phyloP scores from a whole-genome alignment of 768 basidiomycete species.

The Auriscalpium vulgare region DNA sequence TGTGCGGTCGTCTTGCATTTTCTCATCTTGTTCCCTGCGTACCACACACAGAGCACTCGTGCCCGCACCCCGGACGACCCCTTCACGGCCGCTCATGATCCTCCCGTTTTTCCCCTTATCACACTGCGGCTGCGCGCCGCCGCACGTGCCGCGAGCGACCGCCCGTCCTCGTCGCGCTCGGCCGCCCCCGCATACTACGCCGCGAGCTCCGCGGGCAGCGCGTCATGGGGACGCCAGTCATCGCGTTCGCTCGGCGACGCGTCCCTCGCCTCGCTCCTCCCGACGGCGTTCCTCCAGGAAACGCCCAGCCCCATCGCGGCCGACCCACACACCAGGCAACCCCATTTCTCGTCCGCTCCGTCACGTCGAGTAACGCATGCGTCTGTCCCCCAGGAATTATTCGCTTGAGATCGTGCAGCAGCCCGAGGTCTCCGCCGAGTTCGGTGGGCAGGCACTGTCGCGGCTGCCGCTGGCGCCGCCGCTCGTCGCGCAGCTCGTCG shows the following conservation, averaged over 20 bases:
- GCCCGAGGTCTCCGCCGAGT: conserved; percentile 75
- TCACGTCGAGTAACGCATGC: neutral
- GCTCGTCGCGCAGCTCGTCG: conserved; percentile 69
- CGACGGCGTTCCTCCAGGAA: conserved; percentile 6
- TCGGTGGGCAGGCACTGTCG: conserved; percentile 64
- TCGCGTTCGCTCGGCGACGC: conserved; percentile 9
- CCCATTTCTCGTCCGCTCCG: neutral
- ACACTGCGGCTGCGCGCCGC: neutral
- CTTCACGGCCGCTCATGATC: neutral
- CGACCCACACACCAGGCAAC: conserved; percentile 15
- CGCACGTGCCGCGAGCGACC: conserved; percentile 8
- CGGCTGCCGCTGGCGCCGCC: conserved; percentile 82
- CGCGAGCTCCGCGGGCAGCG: conserved; percentile 6
- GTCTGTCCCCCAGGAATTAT: conserved; percentile 36
- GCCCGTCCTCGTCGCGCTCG: conserved; percentile 14
- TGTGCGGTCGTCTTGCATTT: neutral
- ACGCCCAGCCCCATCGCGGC: conserved; percentile 7
- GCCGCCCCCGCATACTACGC: conserved; percentile 10
- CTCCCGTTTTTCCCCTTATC: neutral
- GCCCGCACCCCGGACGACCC: neutral
- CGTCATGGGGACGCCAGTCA: conserved; percentile 9
- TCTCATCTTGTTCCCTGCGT: neutral
- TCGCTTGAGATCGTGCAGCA: conserved; percentile 83
- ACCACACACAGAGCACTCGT: neutral
- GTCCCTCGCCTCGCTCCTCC: conserved; percentile 3